Conservation (phyloP, 768 basidiomycete species). For the Vishniacozyma victoriae region DNA sequence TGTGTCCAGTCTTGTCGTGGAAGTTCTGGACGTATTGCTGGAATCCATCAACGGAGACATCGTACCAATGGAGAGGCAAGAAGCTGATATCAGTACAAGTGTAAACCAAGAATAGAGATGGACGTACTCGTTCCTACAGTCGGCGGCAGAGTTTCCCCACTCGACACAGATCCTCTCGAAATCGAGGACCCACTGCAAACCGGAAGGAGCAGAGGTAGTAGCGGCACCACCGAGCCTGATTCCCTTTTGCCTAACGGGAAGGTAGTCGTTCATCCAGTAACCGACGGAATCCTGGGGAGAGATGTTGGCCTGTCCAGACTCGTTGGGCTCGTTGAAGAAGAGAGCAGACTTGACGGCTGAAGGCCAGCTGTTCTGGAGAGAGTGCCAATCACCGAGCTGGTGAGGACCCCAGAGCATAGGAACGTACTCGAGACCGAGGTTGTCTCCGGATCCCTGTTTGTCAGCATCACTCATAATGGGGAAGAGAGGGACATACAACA, state of each 20-base stretch:
- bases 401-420: slow-evolving; percentile 68
- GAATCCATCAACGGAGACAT: slow-evolving; percentile 52
- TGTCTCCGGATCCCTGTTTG: slow-evolving; percentile 34
- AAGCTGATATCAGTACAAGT: slow-evolving; percentile 18
- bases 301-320: slow-evolving; percentile 60
- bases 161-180: slow-evolving; percentile 56
- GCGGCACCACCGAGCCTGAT: slow-evolving; percentile 63
- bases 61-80: slow-evolving; percentile 68
- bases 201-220: slow-evolving; percentile 58
- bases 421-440: slow-evolving; percentile 55
- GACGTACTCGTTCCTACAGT: slow-evolving; percentile 45
- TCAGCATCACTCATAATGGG: not conserved
- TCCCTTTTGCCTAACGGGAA: slow-evolving; percentile 57
- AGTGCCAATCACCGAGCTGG: slow-evolving; percentile 46
- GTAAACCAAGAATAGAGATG: not conserved
- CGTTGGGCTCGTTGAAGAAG: slow-evolving; percentile 74
- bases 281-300: slow-evolving; percentile 51
- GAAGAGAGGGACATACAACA: slow-evolving; percentile 41
- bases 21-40: slow-evolving; percentile 52
- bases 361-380: slow-evolving; percentile 53
- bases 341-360: slow-evolving; percentile 49
- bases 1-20: slow-evolving; percentile 30
- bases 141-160: slow-evolving; percentile 29
- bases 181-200: slow-evolving; percentile 59
- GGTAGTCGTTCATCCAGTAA: slow-evolving; percentile 61